Base-by-base conservation (phyloP, 352 stramenopile species). In the Globisporangium lucens region DNA sequence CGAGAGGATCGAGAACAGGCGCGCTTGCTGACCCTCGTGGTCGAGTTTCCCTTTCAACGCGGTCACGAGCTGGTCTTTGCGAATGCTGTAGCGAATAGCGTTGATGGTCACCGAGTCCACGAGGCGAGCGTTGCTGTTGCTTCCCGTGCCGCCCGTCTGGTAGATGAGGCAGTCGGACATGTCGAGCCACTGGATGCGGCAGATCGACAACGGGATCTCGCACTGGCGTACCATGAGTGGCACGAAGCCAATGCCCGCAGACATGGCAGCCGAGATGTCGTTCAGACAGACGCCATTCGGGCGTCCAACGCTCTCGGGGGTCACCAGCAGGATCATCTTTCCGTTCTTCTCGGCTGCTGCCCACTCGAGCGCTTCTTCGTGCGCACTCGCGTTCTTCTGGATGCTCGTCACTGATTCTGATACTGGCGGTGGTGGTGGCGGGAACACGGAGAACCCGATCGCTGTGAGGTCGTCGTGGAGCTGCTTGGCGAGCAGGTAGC, bases 121-220 rank as follows among this genome's bases (percentile, higher is more conserved):
- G 41, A 75, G 64, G 1, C 67, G 67, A 29, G 52, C 49, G 22
- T 15, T 13, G 27, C 52, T 41, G 13, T 35, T 61, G 38, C 10
- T 24, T 20, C 36, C 15, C 0, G 61, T 63, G n/a, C 0, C 30
- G 1, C n/a, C 27, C 7, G 49, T 52, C 27, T 69, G 65, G 69
- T 93, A 88, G 49, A 89, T 64, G 15, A 93, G 69, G 49, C 76
- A 87, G 62, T 93, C 83, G 7, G 80, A 83, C 69, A 93, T 78
- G 59, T 93, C 85, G 24, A 93, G 80, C 85, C 85, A 93, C 63
- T 93, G 85, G 58, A 93, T 93, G 41, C 85, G 85, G 58, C 85
- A 93, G 61, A 93, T 93, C 10, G 83, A 91, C 27, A 93, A 69
- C 20, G 85, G 85, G 64, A 93, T 93, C 72, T 93, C 85, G 38